Evolutionary conservation across 306 rosid species (phyloP).

Genomic region (Vicia sativa): DNA sequence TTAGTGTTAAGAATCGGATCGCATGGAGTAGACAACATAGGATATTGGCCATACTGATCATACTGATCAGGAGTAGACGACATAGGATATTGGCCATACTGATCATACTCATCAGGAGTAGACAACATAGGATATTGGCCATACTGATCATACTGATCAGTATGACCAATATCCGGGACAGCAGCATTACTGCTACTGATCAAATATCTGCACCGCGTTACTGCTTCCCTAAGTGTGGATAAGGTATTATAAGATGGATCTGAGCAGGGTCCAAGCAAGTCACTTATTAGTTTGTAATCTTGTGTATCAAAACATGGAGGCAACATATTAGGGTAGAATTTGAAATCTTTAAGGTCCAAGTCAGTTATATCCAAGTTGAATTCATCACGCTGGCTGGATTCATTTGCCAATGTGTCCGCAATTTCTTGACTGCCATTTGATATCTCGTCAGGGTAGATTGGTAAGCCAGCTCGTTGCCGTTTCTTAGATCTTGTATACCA

Average conservation of each 20-base stretch:
- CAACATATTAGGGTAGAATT: constrained; percentile 35
- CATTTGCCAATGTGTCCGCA: constrained; percentile 26
- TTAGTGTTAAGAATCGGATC: constrained; percentile 44
- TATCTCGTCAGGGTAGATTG: constrained; percentile 69
- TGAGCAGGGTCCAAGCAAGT: constrained; percentile 37
- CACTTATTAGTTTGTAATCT: constrained; percentile 16
- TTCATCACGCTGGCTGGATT: constrained; percentile 46
- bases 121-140: constrained; percentile 41
- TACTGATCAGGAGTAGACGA: too few relatives aligned
- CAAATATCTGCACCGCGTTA: constrained; percentile 39
- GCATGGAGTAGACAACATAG: constrained; percentile 37
- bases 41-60: too few relatives aligned
- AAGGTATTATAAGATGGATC: constrained; percentile 47
- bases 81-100: too few relatives aligned
- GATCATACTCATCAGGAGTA: too few relatives aligned
- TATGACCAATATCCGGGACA: constrained; percentile 37
- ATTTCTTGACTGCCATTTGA: constrained; percentile 50
- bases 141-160: constrained; percentile 52
- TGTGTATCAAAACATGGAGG: constrained; percentile 43
- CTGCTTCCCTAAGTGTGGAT: constrained; percentile 42
- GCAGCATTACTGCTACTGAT: constrained; percentile 36
- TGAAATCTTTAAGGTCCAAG: constrained; percentile 45
- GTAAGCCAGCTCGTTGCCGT: constrained; percentile 67
- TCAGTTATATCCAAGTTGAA: constrained; percentile 50
- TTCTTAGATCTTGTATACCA: constrained; percentile 81